phyloP scores from a whole-genome alignment of 805 yeast genomes.

The Yamadazyma philogaea region DNA sequence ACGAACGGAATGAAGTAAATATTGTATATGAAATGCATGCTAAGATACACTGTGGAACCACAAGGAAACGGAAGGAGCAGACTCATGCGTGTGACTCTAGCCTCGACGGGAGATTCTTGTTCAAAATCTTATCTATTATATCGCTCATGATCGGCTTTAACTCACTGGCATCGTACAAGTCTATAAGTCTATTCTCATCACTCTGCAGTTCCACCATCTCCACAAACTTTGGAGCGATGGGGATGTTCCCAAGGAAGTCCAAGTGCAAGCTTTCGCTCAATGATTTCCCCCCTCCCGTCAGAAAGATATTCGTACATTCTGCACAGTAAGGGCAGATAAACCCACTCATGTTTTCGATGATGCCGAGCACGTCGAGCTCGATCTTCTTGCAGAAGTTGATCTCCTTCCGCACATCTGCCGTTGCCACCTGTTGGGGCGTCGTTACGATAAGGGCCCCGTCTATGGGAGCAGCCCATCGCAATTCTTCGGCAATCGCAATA shows the following conservation, averaged over 20 bases:
- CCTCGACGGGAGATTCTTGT: conserved; percentile 26
- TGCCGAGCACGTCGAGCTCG: conserved; percentile 72
- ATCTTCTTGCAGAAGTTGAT: conserved; percentile 89
- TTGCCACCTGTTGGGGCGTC: conserved; percentile 91
- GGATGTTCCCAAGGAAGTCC: conserved; percentile 79
- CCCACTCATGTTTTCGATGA: conserved; percentile 96
- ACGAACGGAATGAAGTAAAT: conserved; percentile 20
- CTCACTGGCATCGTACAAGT: conserved; percentile 33
- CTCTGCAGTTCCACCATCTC: conserved; percentile 73
- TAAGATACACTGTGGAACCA: no score
- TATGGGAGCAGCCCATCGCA: conserved; percentile 59
- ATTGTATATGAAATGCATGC: background rate
- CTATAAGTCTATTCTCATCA: conserved; percentile 27
- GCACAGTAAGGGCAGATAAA: conserved; percentile 91
- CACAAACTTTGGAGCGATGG: conserved; percentile 90
- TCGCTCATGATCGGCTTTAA: conserved; percentile 36
- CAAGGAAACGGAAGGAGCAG: no score
- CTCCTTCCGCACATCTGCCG: conserved; percentile 93
- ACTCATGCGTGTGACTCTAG: no score
- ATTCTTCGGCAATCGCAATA: conserved; percentile 91
- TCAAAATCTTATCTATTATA: conserved; percentile 35
- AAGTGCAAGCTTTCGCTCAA: conserved; percentile 63
- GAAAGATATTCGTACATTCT: conserved; percentile 88
- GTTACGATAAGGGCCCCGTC: conserved; percentile 96
- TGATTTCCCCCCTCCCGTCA: conserved; percentile 84